A percentile compares a stretch with the other conserved stretches of the same genome.
phyloP scores from a whole-genome alignment of 2,329 filamentous ascomycete species.

The Sphaerulina musiva region DNA sequence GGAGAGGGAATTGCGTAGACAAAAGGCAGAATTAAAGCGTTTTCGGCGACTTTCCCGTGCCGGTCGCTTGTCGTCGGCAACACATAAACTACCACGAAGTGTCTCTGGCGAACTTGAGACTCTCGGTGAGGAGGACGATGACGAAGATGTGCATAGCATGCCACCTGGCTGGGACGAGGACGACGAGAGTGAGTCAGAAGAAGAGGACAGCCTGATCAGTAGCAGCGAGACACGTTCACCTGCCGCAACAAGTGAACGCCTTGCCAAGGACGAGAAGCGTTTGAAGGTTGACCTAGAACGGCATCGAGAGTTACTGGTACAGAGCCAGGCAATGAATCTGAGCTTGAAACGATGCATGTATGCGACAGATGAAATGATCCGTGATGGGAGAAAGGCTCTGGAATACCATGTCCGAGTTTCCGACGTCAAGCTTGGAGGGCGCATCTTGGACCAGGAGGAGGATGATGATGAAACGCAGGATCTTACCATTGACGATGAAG shows the following conservation, averaged over 20 bases:
- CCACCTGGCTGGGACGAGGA: slow-evolving; percentile 32
- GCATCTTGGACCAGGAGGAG: slow-evolving; percentile 52
- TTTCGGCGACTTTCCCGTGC: slow-evolving; percentile 80
- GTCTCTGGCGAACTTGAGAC: slow-evolving; percentile 27
- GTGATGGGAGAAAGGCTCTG: slow-evolving; percentile 78
- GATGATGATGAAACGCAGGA: slow-evolving; percentile 10
- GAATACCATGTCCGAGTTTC: slow-evolving; percentile 72
- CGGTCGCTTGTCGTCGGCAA: slow-evolving; percentile 60
- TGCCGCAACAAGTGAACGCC: slow-evolving; percentile 45
- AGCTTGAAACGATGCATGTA: slow-evolving; percentile 82
- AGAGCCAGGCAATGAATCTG: slow-evolving; percentile 92
- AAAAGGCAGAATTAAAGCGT: slow-evolving; percentile 78
- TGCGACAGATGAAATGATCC: slow-evolving; percentile 86
- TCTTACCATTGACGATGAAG: slow-evolving; percentile 25
- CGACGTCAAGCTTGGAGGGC: slow-evolving; percentile 74
- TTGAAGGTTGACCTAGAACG: slow-evolving; percentile 79
- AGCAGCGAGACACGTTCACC: slow-evolving; percentile 27
- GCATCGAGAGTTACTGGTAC: slow-evolving; percentile 79
- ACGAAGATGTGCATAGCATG: slow-evolving; percentile 12
- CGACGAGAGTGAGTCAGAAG: slow-evolving; percentile 26
- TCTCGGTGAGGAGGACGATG: slow-evolving; percentile 32
- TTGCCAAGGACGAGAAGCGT: slow-evolving; percentile 71
- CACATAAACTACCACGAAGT: slow-evolving; percentile 33
- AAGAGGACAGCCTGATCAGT: slow-evolving; percentile 29
- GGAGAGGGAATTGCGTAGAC: slow-evolving; percentile 84